phyloP scores from a whole-genome alignment of 352 stramenopile genomes.

The Phytophthora ramorum region DNA sequence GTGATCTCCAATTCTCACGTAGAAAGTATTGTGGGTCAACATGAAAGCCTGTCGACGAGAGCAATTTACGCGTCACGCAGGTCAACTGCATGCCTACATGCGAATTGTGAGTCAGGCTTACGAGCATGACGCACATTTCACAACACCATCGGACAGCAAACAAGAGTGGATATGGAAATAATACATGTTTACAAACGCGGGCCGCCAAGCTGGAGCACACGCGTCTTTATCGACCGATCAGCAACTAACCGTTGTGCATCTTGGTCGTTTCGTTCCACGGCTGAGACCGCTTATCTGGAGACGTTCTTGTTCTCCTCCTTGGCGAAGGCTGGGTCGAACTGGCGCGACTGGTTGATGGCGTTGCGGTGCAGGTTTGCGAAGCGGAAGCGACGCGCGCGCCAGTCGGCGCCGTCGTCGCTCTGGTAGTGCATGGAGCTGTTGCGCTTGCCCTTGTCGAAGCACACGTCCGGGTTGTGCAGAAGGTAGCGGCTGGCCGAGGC shows the following conservation, averaged over 20 bases:
- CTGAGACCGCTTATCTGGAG: constrained; percentile 30
- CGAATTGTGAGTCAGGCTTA: no score
- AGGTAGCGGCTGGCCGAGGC: constrained; percentile 39
- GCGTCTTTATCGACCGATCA: constrained; percentile 4
- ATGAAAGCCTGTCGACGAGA: no score
- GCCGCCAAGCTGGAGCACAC: neutral
- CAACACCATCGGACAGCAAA: no score
- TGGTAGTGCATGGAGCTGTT: constrained; percentile 46
- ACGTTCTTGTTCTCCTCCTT: constrained; percentile 64
- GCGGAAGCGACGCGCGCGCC: constrained; percentile 52
- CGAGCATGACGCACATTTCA: no score
- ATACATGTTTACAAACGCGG: constrained; percentile 8
- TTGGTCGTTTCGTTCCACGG: neutral
- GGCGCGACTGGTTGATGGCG: constrained; percentile 69
- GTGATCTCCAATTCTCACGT: no score
- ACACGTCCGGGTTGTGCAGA: constrained; percentile 46
- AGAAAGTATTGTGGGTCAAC: no score
- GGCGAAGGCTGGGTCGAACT: constrained; percentile 57
- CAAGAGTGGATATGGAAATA: neutral
- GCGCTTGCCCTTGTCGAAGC: constrained; percentile 48
- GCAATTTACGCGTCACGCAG: no score
- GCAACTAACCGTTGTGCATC: neutral
- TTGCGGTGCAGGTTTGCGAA: constrained; percentile 62
- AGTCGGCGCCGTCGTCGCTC: constrained; percentile 39
- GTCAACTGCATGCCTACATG: no score